Percentiles rank a stretch among this genome's conserved stretches.
Conservation (phyloP, 257 asterid genomes). For the Petunia secreta region DNA sequence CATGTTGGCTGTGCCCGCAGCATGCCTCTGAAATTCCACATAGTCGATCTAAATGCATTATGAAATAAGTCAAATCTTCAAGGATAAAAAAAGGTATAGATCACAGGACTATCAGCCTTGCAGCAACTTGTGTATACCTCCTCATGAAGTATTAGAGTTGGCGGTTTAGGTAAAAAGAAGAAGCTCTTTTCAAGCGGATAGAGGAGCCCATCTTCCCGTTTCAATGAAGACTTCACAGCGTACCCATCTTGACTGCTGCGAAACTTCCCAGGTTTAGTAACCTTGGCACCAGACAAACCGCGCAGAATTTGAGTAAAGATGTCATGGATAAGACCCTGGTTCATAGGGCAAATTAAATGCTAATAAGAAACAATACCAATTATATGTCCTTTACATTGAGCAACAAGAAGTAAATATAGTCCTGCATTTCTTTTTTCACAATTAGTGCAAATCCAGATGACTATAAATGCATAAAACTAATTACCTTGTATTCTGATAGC, state of each 20-base stretch:
- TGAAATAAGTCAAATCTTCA: constrained; percentile 28
- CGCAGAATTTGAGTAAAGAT: constrained; percentile 73
- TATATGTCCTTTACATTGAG: neutral
- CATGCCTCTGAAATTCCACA: constrained; percentile 96
- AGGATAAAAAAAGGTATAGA: constrained; percentile 18
- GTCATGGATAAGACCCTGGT: constrained; percentile 87
- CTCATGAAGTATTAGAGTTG: constrained; percentile 92
- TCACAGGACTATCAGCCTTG: neutral
- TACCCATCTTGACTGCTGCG: constrained; percentile 87
- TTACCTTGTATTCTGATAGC: constrained; percentile 66
- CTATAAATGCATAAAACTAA: neutral
- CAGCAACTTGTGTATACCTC: constrained; percentile 55
- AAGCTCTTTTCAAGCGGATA: constrained; percentile 98
- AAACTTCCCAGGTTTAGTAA: constrained; percentile 91
- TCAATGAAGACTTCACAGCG: constrained; percentile 95
- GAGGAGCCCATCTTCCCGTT: constrained; percentile 99
- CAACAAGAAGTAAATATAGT: neutral
- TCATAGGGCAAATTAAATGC: constrained; percentile 27
- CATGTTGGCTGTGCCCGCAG: constrained; percentile 98
- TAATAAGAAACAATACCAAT: neutral
- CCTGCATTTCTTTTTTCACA: constrained; percentile 1
- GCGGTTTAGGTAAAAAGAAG: constrained; percentile 98
- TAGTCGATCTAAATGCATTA: constrained; percentile 67
- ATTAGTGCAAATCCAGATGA: neutral
- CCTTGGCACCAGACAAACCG: constrained; percentile 90